Base-by-base conservation (phyloP, 1,284 basidiomycete species). In the Tylopilus orsonianus region DNA sequence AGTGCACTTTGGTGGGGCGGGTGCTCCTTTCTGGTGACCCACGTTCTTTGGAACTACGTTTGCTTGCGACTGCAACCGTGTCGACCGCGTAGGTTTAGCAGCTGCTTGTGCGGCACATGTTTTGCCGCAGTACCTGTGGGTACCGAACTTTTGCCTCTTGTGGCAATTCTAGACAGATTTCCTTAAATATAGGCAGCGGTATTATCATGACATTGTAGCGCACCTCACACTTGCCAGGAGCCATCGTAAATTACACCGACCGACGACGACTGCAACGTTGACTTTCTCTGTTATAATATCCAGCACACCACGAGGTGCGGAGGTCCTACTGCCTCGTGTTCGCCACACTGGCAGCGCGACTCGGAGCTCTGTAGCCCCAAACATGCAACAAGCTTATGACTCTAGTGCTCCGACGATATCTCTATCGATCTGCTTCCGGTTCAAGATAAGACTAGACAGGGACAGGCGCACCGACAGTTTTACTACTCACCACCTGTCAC, bases 101-200 rank as follows among this genome's bases (percentile, higher is more conserved):
- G 53, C 53, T 27, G 74, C 79, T 59, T 78, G 74, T 26, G 65
- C 61, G 9, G 79, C 80, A 58, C 81, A 84, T 19, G 76, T 80
- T 67, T 79, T 81, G 29, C 80, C 77, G 55, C 81, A 84, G 54
- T 75, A 83, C 12, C 70, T 67, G 61, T 78, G 74, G 50, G 71
- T 71, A 2, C 69, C 68, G 51, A 72, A 80, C 59, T 74, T 79
- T 16, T 77, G 78, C 55, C 74, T 78, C 66, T 75, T 69, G 57
- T 77, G 73, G 55, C 81, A 83, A 49, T 77, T 76, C 81, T 83
- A 18, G 39, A 24, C 6, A n/a, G 32, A 45, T 19, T 14, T 13
- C 22, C 49, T 50, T 37, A 39, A 44, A 50, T 54, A 35, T 8
- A 40, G 34, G 30, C 43, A 41, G 16, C 26, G 22, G 43, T 38